Evolutionary conservation across 169 alveolate genomes (phyloP).

Genomic region (Miamiensis avidus): DNA sequence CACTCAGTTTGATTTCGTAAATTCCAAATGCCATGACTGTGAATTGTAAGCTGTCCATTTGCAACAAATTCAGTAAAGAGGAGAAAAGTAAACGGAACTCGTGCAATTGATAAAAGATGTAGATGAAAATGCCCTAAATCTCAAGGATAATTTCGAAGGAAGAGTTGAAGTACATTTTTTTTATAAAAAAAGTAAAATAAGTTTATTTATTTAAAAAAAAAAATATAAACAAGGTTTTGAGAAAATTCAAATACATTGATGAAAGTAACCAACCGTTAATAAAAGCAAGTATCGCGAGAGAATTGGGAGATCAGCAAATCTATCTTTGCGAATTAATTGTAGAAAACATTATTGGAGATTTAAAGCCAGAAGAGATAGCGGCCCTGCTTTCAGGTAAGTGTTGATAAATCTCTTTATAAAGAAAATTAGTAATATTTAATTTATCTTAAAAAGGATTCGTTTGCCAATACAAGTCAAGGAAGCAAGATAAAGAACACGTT

Average conservation of each 20-base stretch:
- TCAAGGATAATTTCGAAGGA: constrained; percentile 18
- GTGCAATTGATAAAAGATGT: constrained; percentile 28
- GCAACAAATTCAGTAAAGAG: constrained; percentile 5
- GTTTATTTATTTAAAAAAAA: neutral
- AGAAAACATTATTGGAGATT: constrained; percentile 22
- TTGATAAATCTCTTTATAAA: neutral
- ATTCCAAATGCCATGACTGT: constrained; percentile 21
- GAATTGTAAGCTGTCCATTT: constrained; percentile 15
- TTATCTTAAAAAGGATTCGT: neutral
- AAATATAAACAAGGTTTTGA: constrained; percentile 10
- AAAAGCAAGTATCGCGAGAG: constrained; percentile 45
- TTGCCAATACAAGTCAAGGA: neutral
- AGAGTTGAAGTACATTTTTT: neutral
- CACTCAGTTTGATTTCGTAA: constrained; percentile 1
- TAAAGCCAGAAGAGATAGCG: constrained; percentile 31
- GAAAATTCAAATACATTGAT: constrained; percentile 31
- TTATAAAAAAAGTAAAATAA: neutral
- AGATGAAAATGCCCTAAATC: constrained; percentile 27
- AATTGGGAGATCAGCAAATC: constrained; percentile 25
- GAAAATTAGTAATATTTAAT: neutral
- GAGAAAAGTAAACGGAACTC: constrained; percentile 10
- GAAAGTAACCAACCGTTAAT: constrained; percentile 25
- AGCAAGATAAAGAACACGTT: neutral
- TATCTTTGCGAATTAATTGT: constrained; percentile 35
- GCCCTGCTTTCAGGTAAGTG: constrained; percentile 25